These are phyloP conservation scores for Saturnispora mendoncae DNA, from an alignment of 805 yeast species.

Conservation along the genomic window DNA sequence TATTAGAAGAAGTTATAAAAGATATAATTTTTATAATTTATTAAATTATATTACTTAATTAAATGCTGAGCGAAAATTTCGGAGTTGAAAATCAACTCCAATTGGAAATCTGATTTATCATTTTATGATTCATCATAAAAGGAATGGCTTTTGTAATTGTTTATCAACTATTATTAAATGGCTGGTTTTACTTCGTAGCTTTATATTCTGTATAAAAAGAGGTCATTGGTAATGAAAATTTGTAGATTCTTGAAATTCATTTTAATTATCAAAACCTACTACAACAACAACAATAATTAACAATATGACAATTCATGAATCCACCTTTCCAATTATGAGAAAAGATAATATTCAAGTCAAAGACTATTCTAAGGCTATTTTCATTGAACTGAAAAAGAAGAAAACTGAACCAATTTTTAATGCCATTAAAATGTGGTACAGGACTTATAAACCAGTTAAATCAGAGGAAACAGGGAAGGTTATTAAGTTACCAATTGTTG, in stretches of 20 bases:
- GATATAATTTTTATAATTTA: no score
- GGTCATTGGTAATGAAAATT: no score
- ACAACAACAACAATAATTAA: no score
- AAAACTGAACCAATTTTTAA: conserved; percentile 18
- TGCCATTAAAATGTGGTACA: conserved; percentile 18
- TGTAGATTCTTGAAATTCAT: no score
- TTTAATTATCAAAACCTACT: no score
- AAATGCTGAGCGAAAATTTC: no score
- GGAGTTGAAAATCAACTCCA: no score
- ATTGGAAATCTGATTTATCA: no score
- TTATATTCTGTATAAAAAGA: neutral
- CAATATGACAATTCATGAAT: neutral
- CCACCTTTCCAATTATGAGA: conserved; percentile 12
- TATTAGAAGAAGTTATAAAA: no score
- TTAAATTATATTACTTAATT: no score
- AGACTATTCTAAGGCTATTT: conserved; percentile 14
- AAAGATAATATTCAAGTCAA: conserved; percentile 12
- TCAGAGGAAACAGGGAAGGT: neutral
- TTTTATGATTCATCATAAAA: neutral
- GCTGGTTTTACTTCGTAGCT: no score
- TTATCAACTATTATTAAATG: no score
- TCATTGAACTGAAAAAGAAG: conserved; percentile 19
- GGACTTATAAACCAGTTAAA: conserved; percentile 1
- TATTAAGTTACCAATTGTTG: conserved; percentile 3
- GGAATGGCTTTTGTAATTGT: neutral